Evolutionary conservation across 129 eudicot species (phyloP).

Genomic region (Heracleum sosnowskyi): DNA sequence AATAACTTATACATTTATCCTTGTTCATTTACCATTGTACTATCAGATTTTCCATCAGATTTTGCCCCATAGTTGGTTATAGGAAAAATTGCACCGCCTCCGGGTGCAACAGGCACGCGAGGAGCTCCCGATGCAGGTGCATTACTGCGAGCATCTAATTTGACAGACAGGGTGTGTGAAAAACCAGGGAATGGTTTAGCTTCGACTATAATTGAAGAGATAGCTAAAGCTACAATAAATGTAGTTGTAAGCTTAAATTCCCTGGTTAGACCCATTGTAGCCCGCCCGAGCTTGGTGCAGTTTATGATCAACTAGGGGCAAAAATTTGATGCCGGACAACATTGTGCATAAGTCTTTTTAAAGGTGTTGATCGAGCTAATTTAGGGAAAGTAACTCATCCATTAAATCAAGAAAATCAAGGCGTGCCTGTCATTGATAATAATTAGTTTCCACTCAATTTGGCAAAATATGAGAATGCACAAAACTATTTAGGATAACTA

Average conservation of each 20-base stretch:
- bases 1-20: neutral
- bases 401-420: neutral
- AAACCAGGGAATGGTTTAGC: neutral
- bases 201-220: neutral
- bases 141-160: neutral
- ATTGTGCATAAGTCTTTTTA: neutral
- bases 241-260: neutral
- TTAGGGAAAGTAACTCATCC: neutral
- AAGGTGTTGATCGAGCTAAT: neutral
- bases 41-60: constrained; percentile 4
- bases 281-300: neutral
- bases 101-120: neutral
- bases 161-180: neutral
- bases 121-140: neutral
- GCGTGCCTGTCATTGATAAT: neutral
- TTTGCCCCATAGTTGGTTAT: constrained; percentile 7
- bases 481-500: neutral
- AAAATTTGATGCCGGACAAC: neutral
- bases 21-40: neutral
- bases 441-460: neutral
- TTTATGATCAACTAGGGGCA: neutral
- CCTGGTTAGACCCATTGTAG: neutral
- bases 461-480: neutral
- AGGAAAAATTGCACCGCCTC: neutral
- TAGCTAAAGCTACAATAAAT: neutral